phyloP scores from a whole-genome alignment of 495 filamentous ascomycete species.

The Corynascus novoguineensis region DNA sequence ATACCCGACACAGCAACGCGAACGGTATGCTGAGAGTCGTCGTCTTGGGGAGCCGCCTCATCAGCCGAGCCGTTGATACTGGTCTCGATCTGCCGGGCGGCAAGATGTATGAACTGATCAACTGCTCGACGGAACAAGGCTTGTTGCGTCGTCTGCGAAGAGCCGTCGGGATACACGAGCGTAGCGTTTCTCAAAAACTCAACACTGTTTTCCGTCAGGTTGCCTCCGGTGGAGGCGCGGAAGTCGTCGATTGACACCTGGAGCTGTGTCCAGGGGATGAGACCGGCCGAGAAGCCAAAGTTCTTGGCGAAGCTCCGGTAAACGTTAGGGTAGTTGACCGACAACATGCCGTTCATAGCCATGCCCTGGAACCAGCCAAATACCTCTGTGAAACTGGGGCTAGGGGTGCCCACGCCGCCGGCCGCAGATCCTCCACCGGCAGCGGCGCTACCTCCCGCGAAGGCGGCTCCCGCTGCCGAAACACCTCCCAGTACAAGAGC shows the following conservation, averaged over 20 bases:
- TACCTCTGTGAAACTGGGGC: constrained; percentile 81
- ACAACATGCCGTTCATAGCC: constrained; percentile 94
- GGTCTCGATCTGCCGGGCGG: constrained; percentile 49
- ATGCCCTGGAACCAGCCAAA: constrained; percentile 89
- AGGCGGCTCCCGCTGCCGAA: constrained; percentile 60
- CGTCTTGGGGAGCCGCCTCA: constrained; percentile 22
- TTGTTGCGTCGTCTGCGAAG: constrained; percentile 34
- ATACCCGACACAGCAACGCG: constrained; percentile 58
- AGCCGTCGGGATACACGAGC: constrained; percentile 55
- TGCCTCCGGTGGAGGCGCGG: constrained; percentile 72
- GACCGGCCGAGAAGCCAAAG: constrained; percentile 84
- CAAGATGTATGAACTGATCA: constrained; percentile 40
- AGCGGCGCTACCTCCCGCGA: constrained; percentile 41
- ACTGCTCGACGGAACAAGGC: constrained; percentile 52
- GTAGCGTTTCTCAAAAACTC: constrained; percentile 68
- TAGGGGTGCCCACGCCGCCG: constrained; percentile 61
- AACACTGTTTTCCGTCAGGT: constrained; percentile 74
- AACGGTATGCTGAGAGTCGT: constrained; percentile 21
- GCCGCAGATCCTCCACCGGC: constrained; percentile 42
- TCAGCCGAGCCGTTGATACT: constrained; percentile 40
- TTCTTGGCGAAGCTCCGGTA: constrained; percentile 87
- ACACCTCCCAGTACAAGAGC: constrained; percentile 71
- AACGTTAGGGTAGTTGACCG: constrained; percentile 75
- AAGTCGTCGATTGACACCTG: constrained; percentile 84
- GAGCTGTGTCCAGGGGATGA: constrained; percentile 76